Base-by-base conservation (phyloP, 257 asterid species). In the Solanum bukasovii region DNA sequence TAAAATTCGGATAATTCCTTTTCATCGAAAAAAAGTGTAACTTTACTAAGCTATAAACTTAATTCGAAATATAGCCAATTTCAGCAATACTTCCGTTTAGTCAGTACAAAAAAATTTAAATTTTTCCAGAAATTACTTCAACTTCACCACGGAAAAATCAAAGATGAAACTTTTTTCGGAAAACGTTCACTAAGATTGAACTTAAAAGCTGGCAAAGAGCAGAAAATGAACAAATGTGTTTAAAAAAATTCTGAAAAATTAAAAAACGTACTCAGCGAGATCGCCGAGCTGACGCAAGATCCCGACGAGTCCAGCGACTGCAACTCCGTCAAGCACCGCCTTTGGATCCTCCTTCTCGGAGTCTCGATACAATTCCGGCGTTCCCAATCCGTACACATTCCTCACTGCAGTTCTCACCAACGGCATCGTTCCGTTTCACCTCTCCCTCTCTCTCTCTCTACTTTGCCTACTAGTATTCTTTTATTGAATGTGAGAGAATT, bases 281-380 rank as follows among this genome's bases (percentile, higher is more conserved):
- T 96, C 99, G 88, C 99, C 99, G 56, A 96, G 96, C 96, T 96
- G 99, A 40, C 99, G 96, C 72, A 96, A 91, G 90, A 96, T 93
- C 52, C 99, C 99, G 88, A 96, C 95, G 33, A 96, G 95, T 49
- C 99, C 99, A 16, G 98, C 92, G 74, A 96, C 98, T 38, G 98
- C 93, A 77, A 96, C 94, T 25, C 99, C 98, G 63, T 96, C 95
- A 7, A 96, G 95, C 86, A 92, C 89, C 86, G 92, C 96, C 94
- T 93, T 96, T 9, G 99, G 98, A 85, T 96, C 98, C 87, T 96
- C 99, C 86, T 92, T 93, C 71, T 90, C 91, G 52, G 88, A 91
- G 78, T 91, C 92, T 29, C 91, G 74, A 91, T 93, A 93, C 85
- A 96, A 46, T 92, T 93, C 98, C 92, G 97, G 94, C 33, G 94